Conservation (phyloP, 2,329 filamentous ascomycete genomes). For the Epichloe uncinata region DNA sequence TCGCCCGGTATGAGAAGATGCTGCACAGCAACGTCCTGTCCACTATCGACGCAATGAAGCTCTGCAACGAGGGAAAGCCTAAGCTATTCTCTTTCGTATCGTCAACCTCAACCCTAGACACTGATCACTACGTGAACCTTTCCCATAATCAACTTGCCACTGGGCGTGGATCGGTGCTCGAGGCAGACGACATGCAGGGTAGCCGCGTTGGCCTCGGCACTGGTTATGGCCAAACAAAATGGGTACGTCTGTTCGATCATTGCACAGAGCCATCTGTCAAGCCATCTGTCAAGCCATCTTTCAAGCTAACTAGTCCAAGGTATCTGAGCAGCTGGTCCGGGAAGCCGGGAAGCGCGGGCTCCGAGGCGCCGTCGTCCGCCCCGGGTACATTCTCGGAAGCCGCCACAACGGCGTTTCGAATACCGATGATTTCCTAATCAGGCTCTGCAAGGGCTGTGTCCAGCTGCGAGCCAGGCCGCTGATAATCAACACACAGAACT, state of each 20-base stretch:
- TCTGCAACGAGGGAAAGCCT: constrained; percentile 64
- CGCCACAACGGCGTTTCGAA: constrained; percentile 55
- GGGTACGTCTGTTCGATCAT: constrained; percentile 31
- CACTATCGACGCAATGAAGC: constrained; percentile 60
- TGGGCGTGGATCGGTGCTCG: constrained; percentile 49
- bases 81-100: constrained; percentile 75
- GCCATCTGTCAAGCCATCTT: no score
- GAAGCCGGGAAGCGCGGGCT: constrained; percentile 71
- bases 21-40: constrained; percentile 65
- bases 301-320: constrained; percentile 18
- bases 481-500: constrained; percentile 80
- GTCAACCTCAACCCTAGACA: constrained; percentile 64
- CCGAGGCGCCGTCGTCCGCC: constrained; percentile 60
- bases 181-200: constrained; percentile 66
- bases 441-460: constrained; percentile 76
- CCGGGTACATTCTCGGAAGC: constrained; percentile 76
- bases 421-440: constrained; percentile 82
- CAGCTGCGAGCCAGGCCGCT: constrained; percentile 61
- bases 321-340: constrained; percentile 50
- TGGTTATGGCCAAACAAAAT: constrained; percentile 87
- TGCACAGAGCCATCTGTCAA: no score
- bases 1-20: constrained; percentile 61
- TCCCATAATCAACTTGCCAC: constrained; percentile 38
- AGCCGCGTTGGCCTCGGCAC: constrained; percentile 66
- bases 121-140: constrained; percentile 63